phyloP scores from a whole-genome alignment of 768 basidiomycete genomes.

The Gymnopilus junonius region DNA sequence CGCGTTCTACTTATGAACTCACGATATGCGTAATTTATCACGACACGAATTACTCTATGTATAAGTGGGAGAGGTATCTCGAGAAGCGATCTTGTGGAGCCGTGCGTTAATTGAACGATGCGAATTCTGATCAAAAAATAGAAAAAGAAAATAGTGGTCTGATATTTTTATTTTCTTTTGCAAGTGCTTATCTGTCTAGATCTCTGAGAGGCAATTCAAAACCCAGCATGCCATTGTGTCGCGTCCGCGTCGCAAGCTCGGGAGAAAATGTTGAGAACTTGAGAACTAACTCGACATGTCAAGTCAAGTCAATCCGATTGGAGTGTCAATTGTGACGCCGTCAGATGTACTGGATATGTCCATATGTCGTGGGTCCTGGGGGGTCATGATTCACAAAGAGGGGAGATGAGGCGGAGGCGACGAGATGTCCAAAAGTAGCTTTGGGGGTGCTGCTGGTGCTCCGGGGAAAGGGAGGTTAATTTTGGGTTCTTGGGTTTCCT shows the following conservation, averaged over 20 bases:
- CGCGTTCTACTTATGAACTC: too few relatives aligned
- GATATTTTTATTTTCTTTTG: background rate
- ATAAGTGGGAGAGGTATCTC: too few relatives aligned
- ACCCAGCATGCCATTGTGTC: too few relatives aligned
- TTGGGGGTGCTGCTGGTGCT: slow-evolving; percentile 1
- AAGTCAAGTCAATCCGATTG: background rate
- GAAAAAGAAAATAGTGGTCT: background rate
- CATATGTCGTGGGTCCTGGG: too few relatives aligned
- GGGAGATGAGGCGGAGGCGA: slow-evolving; percentile 14
- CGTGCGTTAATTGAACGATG: slow-evolving; percentile 2
- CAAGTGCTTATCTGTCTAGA: background rate
- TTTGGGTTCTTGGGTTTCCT: background rate
- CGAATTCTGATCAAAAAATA: background rate
- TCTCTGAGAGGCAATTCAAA: background rate
- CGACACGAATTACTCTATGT: too few relatives aligned
- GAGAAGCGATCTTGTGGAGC: background rate
- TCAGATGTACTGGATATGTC: background rate
- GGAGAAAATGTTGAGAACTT: background rate
- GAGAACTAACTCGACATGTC: background rate
- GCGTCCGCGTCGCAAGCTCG: background rate
- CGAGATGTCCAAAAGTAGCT: slow-evolving; percentile 5
- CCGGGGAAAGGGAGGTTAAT: background rate
- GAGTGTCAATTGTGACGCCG: background rate
- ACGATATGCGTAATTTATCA: too few relatives aligned
- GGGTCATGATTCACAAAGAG: too few relatives aligned